These are phyloP conservation scores for Chlamydomonas sp. DNA, from an alignment of 139 green algal genomes.

Conservation along the genomic window DNA sequence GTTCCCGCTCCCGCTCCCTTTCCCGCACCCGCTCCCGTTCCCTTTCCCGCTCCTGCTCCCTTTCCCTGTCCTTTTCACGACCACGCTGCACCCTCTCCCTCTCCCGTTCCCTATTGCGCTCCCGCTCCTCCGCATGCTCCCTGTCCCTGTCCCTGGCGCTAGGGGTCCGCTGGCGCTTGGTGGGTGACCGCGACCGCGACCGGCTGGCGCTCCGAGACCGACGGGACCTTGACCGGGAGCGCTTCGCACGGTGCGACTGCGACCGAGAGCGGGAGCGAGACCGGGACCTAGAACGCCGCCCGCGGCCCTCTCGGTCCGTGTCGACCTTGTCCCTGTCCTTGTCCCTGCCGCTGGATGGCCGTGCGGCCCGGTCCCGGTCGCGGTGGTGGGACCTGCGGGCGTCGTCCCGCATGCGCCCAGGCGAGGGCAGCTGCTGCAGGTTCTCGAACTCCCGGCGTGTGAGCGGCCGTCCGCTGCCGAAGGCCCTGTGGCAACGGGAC, in stretches of 20 bases:
- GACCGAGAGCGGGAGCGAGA: too few species aligned
- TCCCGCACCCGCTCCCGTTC: constrained; percentile 2
- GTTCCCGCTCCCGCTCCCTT: constrained; percentile 2
- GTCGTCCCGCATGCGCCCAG: too few species aligned
- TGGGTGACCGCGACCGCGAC: too few species aligned
- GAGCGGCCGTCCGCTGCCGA: constrained; percentile 31
- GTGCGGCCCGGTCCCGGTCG: neutral
- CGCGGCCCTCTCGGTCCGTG: neutral
- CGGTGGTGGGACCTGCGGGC: too few species aligned
- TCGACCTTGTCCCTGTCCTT: neutral
- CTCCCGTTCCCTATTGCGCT: neutral
- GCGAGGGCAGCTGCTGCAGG: neutral
- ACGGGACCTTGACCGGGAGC: too few species aligned
- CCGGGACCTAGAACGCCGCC: too few species aligned
- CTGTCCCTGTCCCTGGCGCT: neutral
- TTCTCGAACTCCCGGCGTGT: constrained; percentile 27
- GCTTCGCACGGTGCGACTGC: too few species aligned
- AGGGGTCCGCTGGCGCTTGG: neutral
- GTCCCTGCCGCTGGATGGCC: neutral
- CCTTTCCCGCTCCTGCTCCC: neutral
- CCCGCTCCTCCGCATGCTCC: neutral
- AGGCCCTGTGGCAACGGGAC: constrained; percentile 5
- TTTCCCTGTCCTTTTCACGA: neutral
- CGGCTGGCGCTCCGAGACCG: too few species aligned
- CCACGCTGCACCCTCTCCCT: neutral